Base-by-base conservation (phyloP, 1,284 basidiomycete genomes). In the Ganoderma lingzhi region DNA sequence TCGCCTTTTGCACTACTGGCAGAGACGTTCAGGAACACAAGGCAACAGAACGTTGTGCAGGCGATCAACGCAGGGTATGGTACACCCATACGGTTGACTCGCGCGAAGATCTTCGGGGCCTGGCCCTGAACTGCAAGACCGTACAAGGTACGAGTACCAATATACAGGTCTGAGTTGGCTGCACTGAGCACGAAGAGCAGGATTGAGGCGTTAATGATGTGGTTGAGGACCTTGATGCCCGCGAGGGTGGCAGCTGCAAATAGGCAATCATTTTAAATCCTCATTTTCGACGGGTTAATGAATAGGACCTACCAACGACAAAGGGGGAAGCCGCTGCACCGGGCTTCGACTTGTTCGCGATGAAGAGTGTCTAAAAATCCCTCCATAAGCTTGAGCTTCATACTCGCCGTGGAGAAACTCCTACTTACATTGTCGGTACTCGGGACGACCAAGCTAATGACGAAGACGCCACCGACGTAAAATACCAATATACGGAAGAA, bases 251-350 rank as follows among this genome's bases (percentile, higher is more conserved):
- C 80, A 15, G 85, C 87, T 77, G 84, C 81, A 63, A 82, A 82
- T 72, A n/a, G 15, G 23, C 19, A 35, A 59, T 17, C n/a, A 28
- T 14, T 66, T 17, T 45, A 51, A 32, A 12, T 39, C 39, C 23
- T 69, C 37, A 74, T 71, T 15, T 70, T 73, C 30, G 77, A 67
- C 63, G 78, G 69, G 58, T 74, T 84, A 80, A 64, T 85, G 77
- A 65, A 5, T 81, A 81, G 6, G 64, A 71, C 81, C 68, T 72
- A 89, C 87, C 87, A 17, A 95, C 90, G 62, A 94, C 91, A 78
- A 95, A 95, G 0, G 93, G 93, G 62, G 91, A 94, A 4, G 93
- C 93, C 17, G 90, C 87, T 15, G 90, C 88, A 64, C 90, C 90
- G 44, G 86, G 82, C 71, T 86, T 88, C 12, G 88, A 84, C 71